phyloP scores from a whole-genome alignment of 116 monocot genomes.

The Posidonia oceanica region DNA sequence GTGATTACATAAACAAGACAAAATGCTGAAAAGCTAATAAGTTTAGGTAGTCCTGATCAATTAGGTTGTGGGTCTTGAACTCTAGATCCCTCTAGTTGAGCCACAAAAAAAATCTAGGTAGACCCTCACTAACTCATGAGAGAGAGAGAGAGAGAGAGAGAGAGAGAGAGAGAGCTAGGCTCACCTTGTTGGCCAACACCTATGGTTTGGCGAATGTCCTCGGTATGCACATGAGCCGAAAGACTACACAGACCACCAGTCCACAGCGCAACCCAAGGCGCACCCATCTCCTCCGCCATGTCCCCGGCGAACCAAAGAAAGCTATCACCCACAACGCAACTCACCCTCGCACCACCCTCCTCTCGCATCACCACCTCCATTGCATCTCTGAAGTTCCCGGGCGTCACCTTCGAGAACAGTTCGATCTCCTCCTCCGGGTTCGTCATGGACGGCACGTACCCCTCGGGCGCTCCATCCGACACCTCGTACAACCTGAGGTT shows the following conservation, averaged over 20 bases:
- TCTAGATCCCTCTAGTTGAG: too few species aligned
- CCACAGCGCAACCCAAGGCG: slow-evolving; percentile 31
- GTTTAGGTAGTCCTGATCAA: too few species aligned
- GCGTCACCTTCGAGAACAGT: slow-evolving; percentile 11
- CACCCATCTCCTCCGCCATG: slow-evolving; percentile 21
- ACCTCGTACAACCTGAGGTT: slow-evolving; percentile 25
- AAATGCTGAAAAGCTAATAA: too few species aligned
- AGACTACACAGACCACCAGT: slow-evolving; percentile 28
- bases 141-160: too few species aligned
- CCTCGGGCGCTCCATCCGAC: slow-evolving; percentile 9
- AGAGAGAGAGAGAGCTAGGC: too few species aligned
- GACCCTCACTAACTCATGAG: too few species aligned
- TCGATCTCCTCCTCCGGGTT: slow-evolving; percentile 16
- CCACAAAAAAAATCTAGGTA: too few species aligned
- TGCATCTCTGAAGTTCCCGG: slow-evolving; percentile 14
- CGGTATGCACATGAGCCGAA: slow-evolving; percentile 23
- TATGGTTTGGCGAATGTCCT: slow-evolving; percentile 12
- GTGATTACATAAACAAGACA: too few species aligned
- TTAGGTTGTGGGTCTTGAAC: too few species aligned
- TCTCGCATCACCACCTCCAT: slow-evolving; percentile 13
- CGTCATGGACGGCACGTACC: neutral
- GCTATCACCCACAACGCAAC: slow-evolving; percentile 24
- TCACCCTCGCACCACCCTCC: slow-evolving; percentile 12
- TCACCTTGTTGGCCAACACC: slow-evolving; percentile 10
- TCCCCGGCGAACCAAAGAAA: slow-evolving; percentile 32